phyloP scores from a whole-genome alignment of 495 filamentous ascomycete species.

The Immersiella caudata region DNA sequence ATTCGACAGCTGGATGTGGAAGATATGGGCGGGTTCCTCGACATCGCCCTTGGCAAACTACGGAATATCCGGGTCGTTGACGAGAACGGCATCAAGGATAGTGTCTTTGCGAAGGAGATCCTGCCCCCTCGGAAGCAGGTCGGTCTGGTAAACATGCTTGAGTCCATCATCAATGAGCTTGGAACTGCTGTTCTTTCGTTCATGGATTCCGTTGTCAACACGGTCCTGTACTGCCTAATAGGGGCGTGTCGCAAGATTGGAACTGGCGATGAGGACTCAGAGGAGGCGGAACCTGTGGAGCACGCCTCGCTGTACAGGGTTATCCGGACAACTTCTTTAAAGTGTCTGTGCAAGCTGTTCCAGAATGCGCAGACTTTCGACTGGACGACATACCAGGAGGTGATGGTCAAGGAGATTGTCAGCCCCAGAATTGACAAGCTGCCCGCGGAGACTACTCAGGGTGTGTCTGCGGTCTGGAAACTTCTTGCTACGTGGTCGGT shows the following conservation, averaged over 20 bases:
- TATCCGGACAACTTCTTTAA: constrained; percentile 72
- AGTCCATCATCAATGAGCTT: constrained; percentile 82
- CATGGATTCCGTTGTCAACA: constrained; percentile 64
- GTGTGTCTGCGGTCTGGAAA: constrained; percentile 78
- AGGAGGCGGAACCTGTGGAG: constrained; percentile 52
- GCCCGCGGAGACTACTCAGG: constrained; percentile 83
- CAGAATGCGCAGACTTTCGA: constrained; percentile 64
- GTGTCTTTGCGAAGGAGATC: constrained; percentile 55
- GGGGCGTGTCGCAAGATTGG: constrained; percentile 64
- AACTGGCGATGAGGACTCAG: constrained; percentile 42
- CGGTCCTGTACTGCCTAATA: constrained; percentile 77
- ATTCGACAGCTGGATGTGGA: constrained; percentile 55
- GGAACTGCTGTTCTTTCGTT: constrained; percentile 67
- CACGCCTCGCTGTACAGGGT: constrained; percentile 65
- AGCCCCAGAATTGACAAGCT: constrained; percentile 77
- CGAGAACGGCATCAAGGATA: constrained; percentile 49
- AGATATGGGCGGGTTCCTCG: constrained; percentile 76
- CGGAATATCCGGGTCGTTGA: constrained; percentile 59
- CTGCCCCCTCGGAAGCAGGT: constrained; percentile 75
- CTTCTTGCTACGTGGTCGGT: constrained; percentile 80
- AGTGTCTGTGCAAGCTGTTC: constrained; percentile 78
- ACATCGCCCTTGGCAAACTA: constrained; percentile 77
- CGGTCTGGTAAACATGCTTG: constrained; percentile 86
- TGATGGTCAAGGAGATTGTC: constrained; percentile 74
- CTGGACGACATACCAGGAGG: constrained; percentile 69